Evolutionary conservation across 2,329 filamentous ascomycete species (phyloP).

Genomic region (Scopulariopsis brevicaulis): DNA sequence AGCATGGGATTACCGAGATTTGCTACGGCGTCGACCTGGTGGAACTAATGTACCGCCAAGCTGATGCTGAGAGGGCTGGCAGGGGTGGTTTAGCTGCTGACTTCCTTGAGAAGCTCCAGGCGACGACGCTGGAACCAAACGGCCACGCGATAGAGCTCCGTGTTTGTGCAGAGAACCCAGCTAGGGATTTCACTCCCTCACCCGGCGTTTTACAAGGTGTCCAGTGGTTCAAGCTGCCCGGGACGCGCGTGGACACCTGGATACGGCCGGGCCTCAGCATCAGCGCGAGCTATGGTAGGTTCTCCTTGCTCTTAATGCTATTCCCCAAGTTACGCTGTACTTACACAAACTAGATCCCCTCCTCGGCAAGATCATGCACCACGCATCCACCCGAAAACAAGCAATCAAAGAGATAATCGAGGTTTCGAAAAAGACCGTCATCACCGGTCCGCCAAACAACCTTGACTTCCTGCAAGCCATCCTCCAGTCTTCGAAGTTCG

Average conservation of each 20-base stretch:
- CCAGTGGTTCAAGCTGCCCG: not conserved
- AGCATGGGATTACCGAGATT: not conserved
- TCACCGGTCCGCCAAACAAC: slow-evolving; percentile 36
- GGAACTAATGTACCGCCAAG: not conserved
- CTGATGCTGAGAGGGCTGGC: not conserved
- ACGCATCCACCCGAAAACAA: slow-evolving; percentile 14
- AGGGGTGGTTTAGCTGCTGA: not conserved
- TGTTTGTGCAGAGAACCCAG: slow-evolving; percentile 29
- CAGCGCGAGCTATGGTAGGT: not conserved
- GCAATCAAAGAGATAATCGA: slow-evolving; percentile 21
- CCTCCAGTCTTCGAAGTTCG: slow-evolving; percentile 30
- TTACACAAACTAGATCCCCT: no score
- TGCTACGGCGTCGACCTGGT: not conserved
- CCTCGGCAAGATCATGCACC: slow-evolving; percentile 49
- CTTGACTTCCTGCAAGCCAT: slow-evolving; percentile 42
- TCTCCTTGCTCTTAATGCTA: no score
- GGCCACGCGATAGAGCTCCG: slow-evolving; percentile 31
- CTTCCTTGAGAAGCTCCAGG: not conserved
- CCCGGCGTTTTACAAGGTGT: not conserved
- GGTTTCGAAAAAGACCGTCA: slow-evolving; percentile 15
- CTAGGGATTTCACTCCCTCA: slow-evolving; percentile 20
- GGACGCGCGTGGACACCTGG: not conserved
- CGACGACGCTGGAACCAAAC: slow-evolving; percentile 10
- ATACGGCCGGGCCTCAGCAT: not conserved
- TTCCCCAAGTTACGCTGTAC: no score